Evolutionary conservation across 208 protist species (phyloP).

Genomic region (Naegleria fowleri): DNA sequence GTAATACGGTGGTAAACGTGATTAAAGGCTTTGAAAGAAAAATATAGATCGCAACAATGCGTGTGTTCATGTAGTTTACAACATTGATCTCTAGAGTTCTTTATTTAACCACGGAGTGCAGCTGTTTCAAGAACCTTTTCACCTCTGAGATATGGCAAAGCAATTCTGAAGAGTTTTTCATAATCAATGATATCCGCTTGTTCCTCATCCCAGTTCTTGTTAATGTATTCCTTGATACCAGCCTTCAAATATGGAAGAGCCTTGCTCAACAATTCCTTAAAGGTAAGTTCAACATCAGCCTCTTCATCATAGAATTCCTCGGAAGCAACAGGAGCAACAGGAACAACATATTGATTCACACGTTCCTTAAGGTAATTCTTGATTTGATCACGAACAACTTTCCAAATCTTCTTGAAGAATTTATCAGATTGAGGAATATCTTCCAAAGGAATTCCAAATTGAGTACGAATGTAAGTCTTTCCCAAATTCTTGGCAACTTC

Average conservation of each 20-base stretch:
- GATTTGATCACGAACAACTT: neutral
- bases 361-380: neutral
- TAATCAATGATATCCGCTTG: neutral
- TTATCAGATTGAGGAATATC: neutral
- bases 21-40: no score
- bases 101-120: no score
- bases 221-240: neutral
- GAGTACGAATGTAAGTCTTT: neutral
- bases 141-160: neutral
- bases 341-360: neutral
- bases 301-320: neutral
- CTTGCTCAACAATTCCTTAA: neutral
- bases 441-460: neutral
- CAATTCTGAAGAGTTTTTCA: neutral
- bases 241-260: slow-evolving; percentile 1
- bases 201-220: neutral
- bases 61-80: no score
- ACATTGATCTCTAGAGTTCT: no score
- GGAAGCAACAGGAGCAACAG: neutral
- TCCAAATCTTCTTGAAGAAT: neutral
- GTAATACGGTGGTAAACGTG: no score
- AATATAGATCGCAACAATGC: no score
- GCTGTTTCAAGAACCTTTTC: neutral
- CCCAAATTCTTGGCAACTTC: neutral
- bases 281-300: neutral